Percentiles rank a stretch among this genome's conserved stretches.
Conservation (phyloP, 2,329 filamentous ascomycete genomes). For the Sporothrix curviconia region DNA sequence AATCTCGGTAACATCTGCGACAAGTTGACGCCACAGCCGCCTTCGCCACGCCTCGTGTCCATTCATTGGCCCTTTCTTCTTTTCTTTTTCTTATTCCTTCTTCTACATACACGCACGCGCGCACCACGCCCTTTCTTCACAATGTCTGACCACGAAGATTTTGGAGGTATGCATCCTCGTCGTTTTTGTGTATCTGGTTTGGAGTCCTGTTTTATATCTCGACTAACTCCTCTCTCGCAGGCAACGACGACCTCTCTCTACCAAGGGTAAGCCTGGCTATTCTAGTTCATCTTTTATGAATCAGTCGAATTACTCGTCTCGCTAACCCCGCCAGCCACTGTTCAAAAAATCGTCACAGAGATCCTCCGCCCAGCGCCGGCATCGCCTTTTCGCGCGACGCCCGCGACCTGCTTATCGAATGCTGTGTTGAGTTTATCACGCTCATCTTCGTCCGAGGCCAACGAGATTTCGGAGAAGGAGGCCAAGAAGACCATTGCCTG, state of each 20-base stretch:
- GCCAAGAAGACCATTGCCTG: conserved; percentile 98
- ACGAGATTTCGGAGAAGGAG: conserved; percentile 97
- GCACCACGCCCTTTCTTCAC: conserved; percentile 14
- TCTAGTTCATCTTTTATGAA: too few relatives aligned
- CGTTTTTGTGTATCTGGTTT: not conserved
- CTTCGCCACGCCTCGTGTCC: too few relatives aligned
- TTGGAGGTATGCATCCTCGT: conserved; percentile 47
- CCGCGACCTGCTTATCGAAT: conserved; percentile 91
- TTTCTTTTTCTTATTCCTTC: not conserved
- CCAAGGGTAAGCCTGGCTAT: conserved; percentile 1
- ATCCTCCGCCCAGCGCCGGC: conserved; percentile 72
- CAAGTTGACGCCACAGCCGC: too few relatives aligned
- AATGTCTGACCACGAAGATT: conserved; percentile 60
- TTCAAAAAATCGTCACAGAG: conserved; percentile 86
- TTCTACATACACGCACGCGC: not conserved
- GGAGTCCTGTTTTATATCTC: too few relatives aligned
- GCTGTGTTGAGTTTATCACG: conserved; percentile 98
- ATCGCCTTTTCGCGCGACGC: conserved; percentile 92
- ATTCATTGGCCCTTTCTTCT: too few relatives aligned
- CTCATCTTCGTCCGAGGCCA: conserved; percentile 97
- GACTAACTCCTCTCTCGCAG: not conserved
- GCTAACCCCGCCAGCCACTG: conserved; percentile 43
- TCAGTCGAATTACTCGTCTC: not conserved
- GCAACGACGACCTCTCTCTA: conserved; percentile 15
- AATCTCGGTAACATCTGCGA: too few relatives aligned